Evolutionary conservation across 1,139 yeast genomes (phyloP).

Genomic region (Candida glucosophila): DNA sequence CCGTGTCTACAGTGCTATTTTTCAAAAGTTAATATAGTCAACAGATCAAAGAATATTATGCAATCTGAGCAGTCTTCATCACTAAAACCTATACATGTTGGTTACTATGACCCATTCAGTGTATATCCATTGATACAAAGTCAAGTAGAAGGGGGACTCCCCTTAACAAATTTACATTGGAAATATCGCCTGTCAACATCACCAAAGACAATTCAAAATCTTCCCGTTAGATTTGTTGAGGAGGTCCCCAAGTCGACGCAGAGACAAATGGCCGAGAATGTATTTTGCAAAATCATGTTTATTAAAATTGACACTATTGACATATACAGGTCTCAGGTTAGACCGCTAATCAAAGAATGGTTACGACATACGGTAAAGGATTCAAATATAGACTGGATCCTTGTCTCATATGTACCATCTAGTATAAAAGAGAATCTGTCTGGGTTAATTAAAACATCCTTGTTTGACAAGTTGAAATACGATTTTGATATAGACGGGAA

Average conservation of each 20-base stretch:
- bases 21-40: no score
- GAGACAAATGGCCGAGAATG: slow-evolving; percentile 15
- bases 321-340: slow-evolving; percentile 64
- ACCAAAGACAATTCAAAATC: slow-evolving; percentile 56
- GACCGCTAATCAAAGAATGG: slow-evolving; percentile 85
- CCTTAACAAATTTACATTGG: slow-evolving; percentile 77
- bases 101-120: slow-evolving; percentile 82
- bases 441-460: slow-evolving; percentile 41
- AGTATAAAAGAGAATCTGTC: slow-evolving; percentile 36
- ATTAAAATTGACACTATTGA: slow-evolving; percentile 62
- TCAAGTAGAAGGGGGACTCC: slow-evolving; percentile 47
- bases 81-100: slow-evolving; percentile 42
- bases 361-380: slow-evolving; percentile 39
- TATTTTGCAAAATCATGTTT: slow-evolving; percentile 61
- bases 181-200: slow-evolving; percentile 46
- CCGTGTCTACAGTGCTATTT: no score
- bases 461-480: slow-evolving; percentile 53
- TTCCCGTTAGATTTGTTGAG: slow-evolving; percentile 53
- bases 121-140: slow-evolving; percentile 47
- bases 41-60: no score
- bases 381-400: slow-evolving; percentile 51
- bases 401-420: slow-evolving; percentile 46
- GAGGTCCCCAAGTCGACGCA: slow-evolving; percentile 40
- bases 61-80: no score
- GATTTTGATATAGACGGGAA: slow-evolving; percentile 54